These are phyloP conservation scores for Lentinula raphanica DNA, from an alignment of 768 basidiomycete species.

Conservation along the genomic window DNA sequence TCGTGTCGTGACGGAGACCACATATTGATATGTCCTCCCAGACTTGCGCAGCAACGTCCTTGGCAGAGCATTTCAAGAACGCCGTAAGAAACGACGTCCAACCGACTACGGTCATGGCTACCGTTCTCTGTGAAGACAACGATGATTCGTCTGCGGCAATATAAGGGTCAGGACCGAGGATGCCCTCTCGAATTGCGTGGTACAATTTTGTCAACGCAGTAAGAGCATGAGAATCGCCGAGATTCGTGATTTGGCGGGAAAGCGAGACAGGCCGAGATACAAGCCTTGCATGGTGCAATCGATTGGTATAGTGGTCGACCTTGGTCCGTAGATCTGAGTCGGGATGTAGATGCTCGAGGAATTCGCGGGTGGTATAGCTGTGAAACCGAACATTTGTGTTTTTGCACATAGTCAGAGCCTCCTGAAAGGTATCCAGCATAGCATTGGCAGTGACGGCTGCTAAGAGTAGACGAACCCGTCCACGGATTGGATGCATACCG, in stretches of 20 bases:
- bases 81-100: slow-evolving; percentile 67
- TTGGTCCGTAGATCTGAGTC: slow-evolving; percentile 32
- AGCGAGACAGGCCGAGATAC: slow-evolving; percentile 47
- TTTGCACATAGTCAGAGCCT: slow-evolving; percentile 43
- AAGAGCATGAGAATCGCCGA: slow-evolving; percentile 31
- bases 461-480: slow-evolving; percentile 39
- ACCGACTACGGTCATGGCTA: slow-evolving; percentile 48
- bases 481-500: slow-evolving; percentile 18
- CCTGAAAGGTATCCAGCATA: slow-evolving; percentile 50
- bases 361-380: slow-evolving; percentile 26
- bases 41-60: slow-evolving; percentile 53
- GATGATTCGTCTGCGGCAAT: slow-evolving; percentile 39
- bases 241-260: slow-evolving; percentile 42
- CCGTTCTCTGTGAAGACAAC: slow-evolving; percentile 32
- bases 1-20: slow-evolving; percentile 45
- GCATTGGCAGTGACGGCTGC: slow-evolving; percentile 58
- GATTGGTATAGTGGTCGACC: slow-evolving; percentile 39
- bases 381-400: slow-evolving; percentile 32
- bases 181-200: slow-evolving; percentile 40
- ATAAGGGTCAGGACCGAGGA: slow-evolving; percentile 49
- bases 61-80: slow-evolving; percentile 51
- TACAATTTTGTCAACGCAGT: slow-evolving; percentile 44
- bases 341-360: slow-evolving; percentile 33
- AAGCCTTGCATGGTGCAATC: slow-evolving; percentile 46
- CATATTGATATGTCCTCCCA: slow-evolving; percentile 63